Evolutionary conservation across 2,329 filamentous ascomycete species (phyloP).

Genomic region (Grosmannia clavigera): DNA sequence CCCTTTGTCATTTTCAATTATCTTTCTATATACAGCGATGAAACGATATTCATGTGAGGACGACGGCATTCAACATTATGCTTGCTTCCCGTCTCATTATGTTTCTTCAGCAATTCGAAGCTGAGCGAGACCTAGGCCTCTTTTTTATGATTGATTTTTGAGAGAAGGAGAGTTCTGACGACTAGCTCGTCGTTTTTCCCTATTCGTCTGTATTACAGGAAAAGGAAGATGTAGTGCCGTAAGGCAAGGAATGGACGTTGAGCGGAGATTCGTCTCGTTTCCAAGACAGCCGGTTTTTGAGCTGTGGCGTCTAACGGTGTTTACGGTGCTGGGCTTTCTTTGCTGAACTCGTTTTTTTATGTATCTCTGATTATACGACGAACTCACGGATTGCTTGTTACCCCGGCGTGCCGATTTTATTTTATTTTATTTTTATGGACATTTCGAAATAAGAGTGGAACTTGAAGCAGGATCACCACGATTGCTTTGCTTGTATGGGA

Average conservation of each 20-base stretch:
- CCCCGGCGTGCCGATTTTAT: background rate
- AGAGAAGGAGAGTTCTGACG: background rate
- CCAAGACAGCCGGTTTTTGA: background rate
- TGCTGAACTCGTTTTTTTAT: background rate
- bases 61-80: background rate
- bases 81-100: background rate
- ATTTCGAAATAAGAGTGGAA: background rate
- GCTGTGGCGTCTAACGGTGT: constrained; percentile 1
- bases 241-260: constrained; percentile 3
- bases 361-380: background rate
- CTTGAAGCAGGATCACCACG: background rate
- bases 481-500: background rate
- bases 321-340: background rate
- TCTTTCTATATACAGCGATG: background rate
- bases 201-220: background rate
- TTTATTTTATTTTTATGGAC: constrained; percentile 1
- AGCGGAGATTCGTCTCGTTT: background rate
- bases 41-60: background rate
- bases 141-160: background rate
- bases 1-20: background rate
- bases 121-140: background rate
- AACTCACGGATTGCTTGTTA: background rate
- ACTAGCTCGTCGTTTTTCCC: background rate
- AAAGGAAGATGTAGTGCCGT: constrained; percentile 1
- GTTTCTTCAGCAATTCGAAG: background rate